Evolutionary conservation across 1,284 basidiomycete species (phyloP), one percentile per base, ranked within the genome.

Genomic region (Thecaphora frezii): DNA sequence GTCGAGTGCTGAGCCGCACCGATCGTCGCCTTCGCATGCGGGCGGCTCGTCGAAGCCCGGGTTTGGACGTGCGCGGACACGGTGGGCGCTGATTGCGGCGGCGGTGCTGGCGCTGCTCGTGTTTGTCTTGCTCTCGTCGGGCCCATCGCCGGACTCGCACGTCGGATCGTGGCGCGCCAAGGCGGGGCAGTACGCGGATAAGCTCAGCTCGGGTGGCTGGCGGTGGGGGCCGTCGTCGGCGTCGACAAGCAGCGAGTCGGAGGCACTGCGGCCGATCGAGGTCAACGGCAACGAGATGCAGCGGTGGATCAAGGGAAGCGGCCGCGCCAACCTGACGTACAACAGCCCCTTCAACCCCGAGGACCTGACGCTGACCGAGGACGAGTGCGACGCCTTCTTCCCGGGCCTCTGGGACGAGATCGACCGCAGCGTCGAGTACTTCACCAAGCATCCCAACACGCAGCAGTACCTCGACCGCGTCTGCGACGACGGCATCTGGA

Each of bases 351-450:
- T 76, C 63, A 74, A 74, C 39, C 69, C 58, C 3, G 73, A 76
- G 46, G 71, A 76, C 39, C 48, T 74, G 26, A 72, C 71, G 3
- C 39, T 76, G 38, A 70, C 71, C 9, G 69, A 73, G 38, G 69
- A 72, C 36, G 69, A 76, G 54, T 76, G 73, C 57, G 71, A 76
- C 45, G 54, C 70, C 19, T 72, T 72, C 54, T 76, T 76, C 57
- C 73, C 71, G 3, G 64, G 63, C 1, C 56, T 76, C 19, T 76
- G 59, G 52, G 62, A 73, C 44, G 73, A 76, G 44, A 63, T 76
- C 36, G 69, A 76, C 26, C 51, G 73, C 7, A 65, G 61, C 21
- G 58, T 53, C 18, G 53, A 65, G 18, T 73, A 62, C 47, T 76
- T 46, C 46, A 67, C 60, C n/a, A 57, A 63, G 22, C 50, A 65